Conservation (phyloP, 495 filamentous ascomycete genomes). For the Aspergillus cavernicola region DNA sequence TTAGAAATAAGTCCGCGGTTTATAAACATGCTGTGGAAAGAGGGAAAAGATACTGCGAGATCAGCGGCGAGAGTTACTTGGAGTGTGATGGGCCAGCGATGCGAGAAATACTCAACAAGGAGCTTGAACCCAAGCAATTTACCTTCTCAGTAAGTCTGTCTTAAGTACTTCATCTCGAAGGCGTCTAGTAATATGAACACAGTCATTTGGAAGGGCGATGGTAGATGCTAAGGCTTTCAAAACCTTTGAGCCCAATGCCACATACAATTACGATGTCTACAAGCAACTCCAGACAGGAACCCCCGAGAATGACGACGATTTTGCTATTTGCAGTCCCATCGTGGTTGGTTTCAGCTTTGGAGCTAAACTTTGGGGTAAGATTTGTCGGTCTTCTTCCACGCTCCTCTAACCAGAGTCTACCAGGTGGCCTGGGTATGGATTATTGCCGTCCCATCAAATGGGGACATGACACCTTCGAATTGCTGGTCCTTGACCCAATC, state of each 20-base stretch:
- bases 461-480: background rate
- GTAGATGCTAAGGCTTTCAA: background rate
- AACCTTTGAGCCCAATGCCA: background rate
- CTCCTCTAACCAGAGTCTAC: background rate
- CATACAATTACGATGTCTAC: background rate
- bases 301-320: background rate
- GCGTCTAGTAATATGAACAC: background rate
- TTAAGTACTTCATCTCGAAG: background rate
- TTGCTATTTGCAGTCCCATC: background rate
- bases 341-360: conserved; percentile 1
- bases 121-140: background rate
- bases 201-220: background rate
- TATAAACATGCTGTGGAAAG: background rate
- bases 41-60: conserved; percentile 1
- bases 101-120: background rate
- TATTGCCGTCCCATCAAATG: background rate
- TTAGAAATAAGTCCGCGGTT: background rate
- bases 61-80: background rate
- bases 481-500: background rate
- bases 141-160: background rate
- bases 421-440: background rate
- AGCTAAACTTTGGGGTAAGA: background rate
- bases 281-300: background rate
- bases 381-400: background rate
- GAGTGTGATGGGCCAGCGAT: background rate